Evolutionary conservation across 768 basidiomycete genomes (phyloP).

Genomic region (Mrakia blollopis): DNA sequence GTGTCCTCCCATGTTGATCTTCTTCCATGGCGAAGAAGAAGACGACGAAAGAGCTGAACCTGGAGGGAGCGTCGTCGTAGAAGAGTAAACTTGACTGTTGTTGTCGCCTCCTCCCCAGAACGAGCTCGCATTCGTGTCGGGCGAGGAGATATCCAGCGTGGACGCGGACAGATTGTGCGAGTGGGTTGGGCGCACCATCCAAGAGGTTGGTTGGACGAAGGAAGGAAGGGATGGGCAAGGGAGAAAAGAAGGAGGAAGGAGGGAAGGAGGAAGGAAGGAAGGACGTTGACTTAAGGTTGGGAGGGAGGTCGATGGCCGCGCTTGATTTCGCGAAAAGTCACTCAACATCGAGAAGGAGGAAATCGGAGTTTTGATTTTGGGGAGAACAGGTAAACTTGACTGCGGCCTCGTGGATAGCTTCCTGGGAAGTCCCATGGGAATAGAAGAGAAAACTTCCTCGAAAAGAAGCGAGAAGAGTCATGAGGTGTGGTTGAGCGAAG

Average conservation of each 20-base stretch:
- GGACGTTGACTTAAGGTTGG: not conserved
- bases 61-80: slow-evolving; percentile 9
- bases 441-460: too few species aligned
- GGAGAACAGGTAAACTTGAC: too few species aligned
- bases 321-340: too few species aligned
- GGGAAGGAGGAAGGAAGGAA: not conserved
- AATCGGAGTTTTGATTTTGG: too few species aligned
- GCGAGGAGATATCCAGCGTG: not conserved
- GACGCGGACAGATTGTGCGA: not conserved
- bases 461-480: too few species aligned
- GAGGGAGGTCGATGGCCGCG: too few species aligned
- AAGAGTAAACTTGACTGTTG: not conserved
- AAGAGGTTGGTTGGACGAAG: not conserved
- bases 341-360: too few species aligned
- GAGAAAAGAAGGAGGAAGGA: not conserved
- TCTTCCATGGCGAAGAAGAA: not conserved
- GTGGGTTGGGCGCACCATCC: not conserved
- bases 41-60: not conserved
- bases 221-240: not conserved
- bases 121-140: not conserved
- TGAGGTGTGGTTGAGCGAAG: too few species aligned
- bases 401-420: too few species aligned
- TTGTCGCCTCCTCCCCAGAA: slow-evolving; percentile 3
- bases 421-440: too few species aligned
- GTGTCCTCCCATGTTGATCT: not conserved